These are phyloP conservation scores for Carpinus fangiana DNA, from an alignment of 306 rosid genomes.

Conservation along the genomic window DNA sequence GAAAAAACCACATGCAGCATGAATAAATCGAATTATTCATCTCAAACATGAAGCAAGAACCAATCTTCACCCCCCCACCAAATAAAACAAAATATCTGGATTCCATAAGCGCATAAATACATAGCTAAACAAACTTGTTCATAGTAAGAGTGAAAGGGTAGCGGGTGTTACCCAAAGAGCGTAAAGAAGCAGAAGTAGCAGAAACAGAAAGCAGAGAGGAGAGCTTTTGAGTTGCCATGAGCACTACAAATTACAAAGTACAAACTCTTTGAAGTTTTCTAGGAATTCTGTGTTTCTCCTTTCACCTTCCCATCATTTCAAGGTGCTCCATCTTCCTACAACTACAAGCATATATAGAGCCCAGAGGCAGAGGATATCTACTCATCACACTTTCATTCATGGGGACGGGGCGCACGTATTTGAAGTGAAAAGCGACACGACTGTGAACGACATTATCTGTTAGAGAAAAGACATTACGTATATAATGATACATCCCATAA, in stretches of 20 bases:
- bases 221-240: slow-evolving; percentile 37
- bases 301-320: background rate
- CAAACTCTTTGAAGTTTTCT: background rate
- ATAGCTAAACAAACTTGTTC: background rate
- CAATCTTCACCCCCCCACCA: background rate
- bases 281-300: background rate
- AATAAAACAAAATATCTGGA: background rate
- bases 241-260: background rate
- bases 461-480: too few relatives aligned
- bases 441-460: too few relatives aligned
- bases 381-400: background rate
- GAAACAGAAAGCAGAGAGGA: slow-evolving; percentile 19
- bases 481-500: too few relatives aligned
- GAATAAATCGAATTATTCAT: background rate
- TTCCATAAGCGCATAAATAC: background rate
- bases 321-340: background rate
- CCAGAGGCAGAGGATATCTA: background rate
- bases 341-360: too few relatives aligned
- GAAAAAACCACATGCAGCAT: background rate
- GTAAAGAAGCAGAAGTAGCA: slow-evolving; percentile 18
- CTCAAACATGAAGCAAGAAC: background rate
- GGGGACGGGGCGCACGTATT: background rate
- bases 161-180: slow-evolving; percentile 30
- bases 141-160: background rate
- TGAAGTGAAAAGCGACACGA: background rate